Evolutionary conservation across 2,329 filamentous ascomycete species (phyloP), one percentile per base, ranked within the genome.

Genomic region (Paecilomyces variotii): DNA sequence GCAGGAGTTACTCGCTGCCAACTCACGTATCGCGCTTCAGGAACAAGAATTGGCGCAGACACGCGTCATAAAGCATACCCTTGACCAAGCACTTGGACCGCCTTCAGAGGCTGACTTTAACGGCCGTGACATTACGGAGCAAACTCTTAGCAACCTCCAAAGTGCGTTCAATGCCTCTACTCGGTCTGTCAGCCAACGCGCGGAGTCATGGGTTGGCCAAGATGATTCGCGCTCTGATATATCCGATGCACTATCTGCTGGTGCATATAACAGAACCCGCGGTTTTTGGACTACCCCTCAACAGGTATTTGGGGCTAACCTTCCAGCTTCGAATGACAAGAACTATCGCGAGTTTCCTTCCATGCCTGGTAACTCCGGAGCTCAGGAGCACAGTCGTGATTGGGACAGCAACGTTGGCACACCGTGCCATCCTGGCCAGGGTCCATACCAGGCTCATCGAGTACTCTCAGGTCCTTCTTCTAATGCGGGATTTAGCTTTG

Each of bases 1-100:
- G 68, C 77, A 80, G 64, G 82, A 86, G 66, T 74, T 87, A 24
- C 75, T 80, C 59, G 78, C 76, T 57, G 82, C 83, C 30, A 82
- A 80, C 62, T 80, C 81, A 58, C 80, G 81, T 63, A 82, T 86
- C 67, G 80, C 80, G 58, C 75, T 82, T 59, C 84, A 86, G 72
- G 82, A 84, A 61, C 79, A 85, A 61, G 83, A 86, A 70, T 75
- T 86, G 59, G 81, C 82, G 55, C 82, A 85, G 65, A 82, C 79
- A 11, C 82, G 82, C 50, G 80, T 84, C 55, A 82, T 84, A 59
- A 83, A 83, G 65, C 81, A 85, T 64, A 86, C 84, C 24, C 74
- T 86, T 63, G 82, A 86, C 60, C 82, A 86, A 65, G 78, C 79
- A 56, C 76, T 84, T 63, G 80, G 80, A 12, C 76, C 81, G 59